A percentile compares a stretch with the other conserved stretches of the same genome.
Conservation (phyloP, 1,284 basidiomycete species). For the Tilletia indica region DNA sequence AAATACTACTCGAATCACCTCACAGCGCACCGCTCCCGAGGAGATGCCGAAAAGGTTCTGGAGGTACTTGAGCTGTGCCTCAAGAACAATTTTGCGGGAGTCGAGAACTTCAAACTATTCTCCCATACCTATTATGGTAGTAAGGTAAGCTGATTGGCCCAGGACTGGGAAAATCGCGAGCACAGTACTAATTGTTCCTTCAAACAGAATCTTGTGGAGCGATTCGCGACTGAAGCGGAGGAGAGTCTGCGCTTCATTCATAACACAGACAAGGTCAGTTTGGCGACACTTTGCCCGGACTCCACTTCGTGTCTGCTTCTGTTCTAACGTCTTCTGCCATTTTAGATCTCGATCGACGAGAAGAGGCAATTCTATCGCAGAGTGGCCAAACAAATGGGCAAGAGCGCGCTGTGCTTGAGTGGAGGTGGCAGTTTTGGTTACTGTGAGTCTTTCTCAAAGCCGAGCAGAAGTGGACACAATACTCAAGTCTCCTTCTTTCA, state of each 20-base stretch:
- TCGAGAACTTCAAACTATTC: conserved; percentile 84
- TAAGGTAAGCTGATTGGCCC: conserved; percentile 27
- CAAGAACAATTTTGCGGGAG: conserved; percentile 88
- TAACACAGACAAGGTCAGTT: conserved; percentile 18
- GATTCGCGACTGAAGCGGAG: conserved; percentile 45
- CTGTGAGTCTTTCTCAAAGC: conserved; percentile 55
- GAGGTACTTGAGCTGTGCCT: conserved; percentile 89
- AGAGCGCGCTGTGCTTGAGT: conserved; percentile 85
- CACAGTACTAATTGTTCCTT: not conserved
- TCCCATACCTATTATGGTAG: conserved; percentile 68
- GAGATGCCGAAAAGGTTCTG: conserved; percentile 71
- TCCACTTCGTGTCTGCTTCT: too few relatives aligned
- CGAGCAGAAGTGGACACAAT: not conserved
- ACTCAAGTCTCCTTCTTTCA: not conserved
- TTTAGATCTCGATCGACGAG: conserved; percentile 73
- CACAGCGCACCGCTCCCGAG: conserved; percentile 46
- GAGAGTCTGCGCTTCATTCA: conserved; percentile 37
- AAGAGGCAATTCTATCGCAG: conserved; percentile 89
- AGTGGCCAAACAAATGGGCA: conserved; percentile 81
- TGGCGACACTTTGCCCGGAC: not conserved
- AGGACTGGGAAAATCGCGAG: not conserved
- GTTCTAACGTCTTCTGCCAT: not conserved
- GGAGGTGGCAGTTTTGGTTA: conserved; percentile 94
- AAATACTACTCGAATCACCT: conserved; percentile 64
- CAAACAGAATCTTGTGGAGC: conserved; percentile 35